Conservation (phyloP, 1,284 basidiomycete genomes). For the Ustilago cynodontis region DNA sequence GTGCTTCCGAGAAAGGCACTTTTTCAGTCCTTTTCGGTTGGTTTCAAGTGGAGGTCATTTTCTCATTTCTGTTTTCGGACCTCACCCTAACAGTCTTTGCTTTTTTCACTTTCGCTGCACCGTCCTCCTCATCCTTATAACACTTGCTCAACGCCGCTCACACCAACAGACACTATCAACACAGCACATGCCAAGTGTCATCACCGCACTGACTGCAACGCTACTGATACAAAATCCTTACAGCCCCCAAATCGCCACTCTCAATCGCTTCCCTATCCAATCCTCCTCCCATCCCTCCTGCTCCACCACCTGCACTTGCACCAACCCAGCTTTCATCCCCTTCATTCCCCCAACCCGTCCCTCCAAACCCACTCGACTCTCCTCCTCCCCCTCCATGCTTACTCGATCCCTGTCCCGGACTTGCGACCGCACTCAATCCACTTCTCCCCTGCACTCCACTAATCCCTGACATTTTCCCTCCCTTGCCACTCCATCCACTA, state of each 20-base stretch:
- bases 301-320: background rate
- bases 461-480: slow-evolving; percentile 32
- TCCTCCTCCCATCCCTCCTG: background rate
- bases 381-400: slow-evolving; percentile 13
- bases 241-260: slow-evolving; percentile 40
- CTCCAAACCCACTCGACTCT: slow-evolving; percentile 36
- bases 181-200: too few species aligned
- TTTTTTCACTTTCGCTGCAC: too few species aligned
- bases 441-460: slow-evolving; percentile 19
- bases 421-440: slow-evolving; percentile 17
- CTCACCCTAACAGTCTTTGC: background rate
- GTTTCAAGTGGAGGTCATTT: slow-evolving; percentile 8
- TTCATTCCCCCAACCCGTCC: slow-evolving; percentile 38
- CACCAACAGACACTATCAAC: too few species aligned
- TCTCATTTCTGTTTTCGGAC: background rate
- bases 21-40: background rate
- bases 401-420: slow-evolving; percentile 6
- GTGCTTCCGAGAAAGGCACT: background rate
- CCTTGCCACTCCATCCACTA: slow-evolving; percentile 43
- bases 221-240: slow-evolving; percentile 48
- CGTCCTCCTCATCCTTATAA: too few species aligned
- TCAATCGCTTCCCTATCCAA: slow-evolving; percentile 46
- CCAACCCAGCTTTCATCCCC: slow-evolving; percentile 32
- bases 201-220: background rate
- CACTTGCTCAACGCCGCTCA: too few species aligned